A percentile compares a stretch with the other conserved stretches of the same genome.
Conservation (phyloP, 2,329 filamentous ascomycete genomes). For the Claviceps sp. region DNA sequence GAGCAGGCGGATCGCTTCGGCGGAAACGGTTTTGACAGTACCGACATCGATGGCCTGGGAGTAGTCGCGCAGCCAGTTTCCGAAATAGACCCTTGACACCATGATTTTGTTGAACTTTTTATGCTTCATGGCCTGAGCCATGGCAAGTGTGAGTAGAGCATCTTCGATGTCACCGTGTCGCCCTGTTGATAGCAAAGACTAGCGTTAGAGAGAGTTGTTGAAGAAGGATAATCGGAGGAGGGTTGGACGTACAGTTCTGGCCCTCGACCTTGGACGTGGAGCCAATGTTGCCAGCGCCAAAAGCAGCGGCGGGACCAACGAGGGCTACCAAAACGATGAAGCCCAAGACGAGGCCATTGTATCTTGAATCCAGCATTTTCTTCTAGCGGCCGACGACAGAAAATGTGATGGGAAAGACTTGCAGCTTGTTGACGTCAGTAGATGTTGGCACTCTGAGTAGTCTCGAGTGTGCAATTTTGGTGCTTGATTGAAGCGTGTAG, state of each 20-base stretch:
- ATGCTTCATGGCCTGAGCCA: slow-evolving; percentile 36
- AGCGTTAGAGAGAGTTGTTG: background rate
- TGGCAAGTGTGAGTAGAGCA: slow-evolving; percentile 59
- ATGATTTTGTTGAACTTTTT: slow-evolving; percentile 84
- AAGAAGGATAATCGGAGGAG: background rate
- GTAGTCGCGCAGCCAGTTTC: slow-evolving; percentile 90
- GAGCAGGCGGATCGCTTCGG: slow-evolving; percentile 79
- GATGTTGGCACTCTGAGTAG: too few relatives aligned
- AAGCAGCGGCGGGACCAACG: slow-evolving; percentile 57
- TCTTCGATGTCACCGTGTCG: slow-evolving; percentile 90
- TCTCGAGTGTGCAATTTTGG: background rate
- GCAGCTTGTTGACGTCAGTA: too few relatives aligned
- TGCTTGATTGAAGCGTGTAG: background rate
- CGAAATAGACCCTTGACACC: slow-evolving; percentile 86
- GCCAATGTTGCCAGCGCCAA: slow-evolving; percentile 82
- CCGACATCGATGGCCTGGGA: slow-evolving; percentile 89
- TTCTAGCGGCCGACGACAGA: too few relatives aligned
- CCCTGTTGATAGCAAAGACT: slow-evolving; percentile 30
- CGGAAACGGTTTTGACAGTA: slow-evolving; percentile 79
- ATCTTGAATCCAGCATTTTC: slow-evolving; percentile 35
- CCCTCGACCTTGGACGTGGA: slow-evolving; percentile 69
- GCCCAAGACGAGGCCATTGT: slow-evolving; percentile 37
- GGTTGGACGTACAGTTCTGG: slow-evolving; percentile 51
- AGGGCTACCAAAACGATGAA: slow-evolving; percentile 51
- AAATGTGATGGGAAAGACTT: too few relatives aligned